Conservation (phyloP, 106 monocot genomes). For the Cymbidium sinense region DNA sequence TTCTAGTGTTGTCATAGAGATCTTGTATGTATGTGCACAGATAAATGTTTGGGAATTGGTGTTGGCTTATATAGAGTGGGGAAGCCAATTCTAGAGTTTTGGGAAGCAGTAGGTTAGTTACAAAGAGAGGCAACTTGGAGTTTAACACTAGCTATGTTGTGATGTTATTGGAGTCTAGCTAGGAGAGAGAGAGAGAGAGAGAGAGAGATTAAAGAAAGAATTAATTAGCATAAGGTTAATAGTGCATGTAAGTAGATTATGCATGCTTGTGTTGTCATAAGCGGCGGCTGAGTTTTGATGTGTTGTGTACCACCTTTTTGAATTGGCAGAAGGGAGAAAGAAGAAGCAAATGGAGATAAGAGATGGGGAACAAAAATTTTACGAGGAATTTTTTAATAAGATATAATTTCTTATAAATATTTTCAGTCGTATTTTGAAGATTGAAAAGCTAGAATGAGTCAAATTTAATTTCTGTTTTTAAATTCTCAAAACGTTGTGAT, state of each 20-base stretch:
- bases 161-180: neutral
- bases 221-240: neutral
- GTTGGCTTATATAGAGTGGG: constrained; percentile 5
- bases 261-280: neutral
- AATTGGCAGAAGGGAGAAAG: neutral
- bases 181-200: neutral
- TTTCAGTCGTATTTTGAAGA: no score
- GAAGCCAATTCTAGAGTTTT: no score
- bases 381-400: no score
- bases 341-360: neutral
- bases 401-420: no score
- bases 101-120: neutral
- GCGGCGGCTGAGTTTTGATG: neutral
- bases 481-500: no score
- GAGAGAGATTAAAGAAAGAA: neutral
- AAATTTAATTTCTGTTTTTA: no score
- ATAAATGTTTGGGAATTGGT: neutral
- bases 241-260: neutral
- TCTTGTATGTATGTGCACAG: neutral
- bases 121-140: neutral
- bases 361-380: neutral
- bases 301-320: neutral
- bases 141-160: neutral
- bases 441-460: no score
- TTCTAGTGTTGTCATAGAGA: neutral